Percentiles rank a stretch among this genome's conserved stretches.
These are phyloP conservation scores for Boletellus sp. DNA, from an alignment of 1,284 basidiomycete genomes.

Conservation along the genomic window DNA sequence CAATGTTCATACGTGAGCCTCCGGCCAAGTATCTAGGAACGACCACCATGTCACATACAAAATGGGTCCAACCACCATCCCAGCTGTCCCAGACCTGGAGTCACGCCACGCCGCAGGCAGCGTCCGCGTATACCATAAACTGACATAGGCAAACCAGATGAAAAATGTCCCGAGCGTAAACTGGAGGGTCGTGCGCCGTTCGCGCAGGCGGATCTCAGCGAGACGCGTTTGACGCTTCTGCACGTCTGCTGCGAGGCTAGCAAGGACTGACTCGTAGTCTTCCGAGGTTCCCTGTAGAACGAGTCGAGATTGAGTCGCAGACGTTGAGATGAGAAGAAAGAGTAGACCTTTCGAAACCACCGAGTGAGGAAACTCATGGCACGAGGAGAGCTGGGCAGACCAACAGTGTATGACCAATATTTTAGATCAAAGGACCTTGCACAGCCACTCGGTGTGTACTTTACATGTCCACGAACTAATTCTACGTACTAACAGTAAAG, in stretches of 20 bases:
- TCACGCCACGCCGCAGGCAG: conserved; percentile 46
- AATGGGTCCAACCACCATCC: conserved; percentile 73
- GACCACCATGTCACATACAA: conserved; percentile 52
- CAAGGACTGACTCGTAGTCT: conserved; percentile 70
- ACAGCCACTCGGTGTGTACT: conserved; percentile 30
- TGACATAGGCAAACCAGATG: conserved; percentile 77
- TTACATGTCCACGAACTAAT: no score
- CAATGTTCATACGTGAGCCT: conserved; percentile 1
- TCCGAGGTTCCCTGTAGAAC: conserved; percentile 36
- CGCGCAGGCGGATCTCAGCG: conserved; percentile 83
- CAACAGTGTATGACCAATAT: conserved; percentile 4
- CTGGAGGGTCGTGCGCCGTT: conserved; percentile 77
- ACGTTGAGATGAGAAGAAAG: background rate
- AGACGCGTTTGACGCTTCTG: conserved; percentile 76
- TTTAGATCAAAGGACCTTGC: conserved; percentile 12
- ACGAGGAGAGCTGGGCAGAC: conserved; percentile 1
- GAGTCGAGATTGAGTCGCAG: background rate
- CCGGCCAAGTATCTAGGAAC: background rate
- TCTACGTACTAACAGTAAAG: background rate
- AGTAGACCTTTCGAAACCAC: conserved; percentile 32
- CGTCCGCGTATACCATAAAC: conserved; percentile 74
- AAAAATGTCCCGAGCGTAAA: conserved; percentile 82
- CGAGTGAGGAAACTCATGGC: conserved; percentile 28
- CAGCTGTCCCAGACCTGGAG: conserved; percentile 44
- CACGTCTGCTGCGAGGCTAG: conserved; percentile 61